phyloP scores from a whole-genome alignment of 495 filamentous ascomycete genomes.

The Neurospora sp. region DNA sequence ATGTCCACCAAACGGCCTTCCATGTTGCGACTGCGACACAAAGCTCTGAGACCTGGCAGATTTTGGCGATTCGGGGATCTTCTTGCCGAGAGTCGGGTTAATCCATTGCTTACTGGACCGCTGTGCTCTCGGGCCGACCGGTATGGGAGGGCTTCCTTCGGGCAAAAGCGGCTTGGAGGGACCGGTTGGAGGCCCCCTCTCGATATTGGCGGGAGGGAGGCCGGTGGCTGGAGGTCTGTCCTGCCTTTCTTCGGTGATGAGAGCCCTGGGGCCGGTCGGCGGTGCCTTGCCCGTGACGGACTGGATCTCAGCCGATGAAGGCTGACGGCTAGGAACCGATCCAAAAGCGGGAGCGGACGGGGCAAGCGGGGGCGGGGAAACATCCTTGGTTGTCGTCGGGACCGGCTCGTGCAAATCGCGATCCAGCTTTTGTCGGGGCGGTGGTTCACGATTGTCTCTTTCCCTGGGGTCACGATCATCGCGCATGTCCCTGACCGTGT shows the following conservation, averaged over 20 bases:
- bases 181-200: conserved; percentile 31
- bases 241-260: conserved; percentile 34
- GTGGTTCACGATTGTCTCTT: conserved; percentile 25
- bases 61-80: conserved; percentile 37
- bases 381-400: conserved; percentile 30
- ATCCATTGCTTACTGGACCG: conserved; percentile 52
- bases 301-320: conserved; percentile 26
- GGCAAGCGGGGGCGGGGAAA: conserved; percentile 64
- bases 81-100: conserved; percentile 39
- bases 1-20: conserved; percentile 24
- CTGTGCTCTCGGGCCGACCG: conserved; percentile 47
- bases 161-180: conserved; percentile 40
- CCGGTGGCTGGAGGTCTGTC: conserved; percentile 23
- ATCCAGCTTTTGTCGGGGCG: conserved; percentile 34
- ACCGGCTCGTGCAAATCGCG: conserved; percentile 35
- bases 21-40: conserved; percentile 27
- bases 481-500: conserved; percentile 41
- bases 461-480: conserved; percentile 45
- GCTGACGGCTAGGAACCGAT: conserved; percentile 40
- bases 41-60: conserved; percentile 32
- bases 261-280: conserved; percentile 42
- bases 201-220: conserved; percentile 8
- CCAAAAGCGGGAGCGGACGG: conserved; percentile 79
- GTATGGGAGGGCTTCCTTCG: conserved; percentile 45
- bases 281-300: conserved; percentile 35